phyloP scores from a whole-genome alignment of 192 early-diverging fungal genomes.

The Coemansia sp. region DNA sequence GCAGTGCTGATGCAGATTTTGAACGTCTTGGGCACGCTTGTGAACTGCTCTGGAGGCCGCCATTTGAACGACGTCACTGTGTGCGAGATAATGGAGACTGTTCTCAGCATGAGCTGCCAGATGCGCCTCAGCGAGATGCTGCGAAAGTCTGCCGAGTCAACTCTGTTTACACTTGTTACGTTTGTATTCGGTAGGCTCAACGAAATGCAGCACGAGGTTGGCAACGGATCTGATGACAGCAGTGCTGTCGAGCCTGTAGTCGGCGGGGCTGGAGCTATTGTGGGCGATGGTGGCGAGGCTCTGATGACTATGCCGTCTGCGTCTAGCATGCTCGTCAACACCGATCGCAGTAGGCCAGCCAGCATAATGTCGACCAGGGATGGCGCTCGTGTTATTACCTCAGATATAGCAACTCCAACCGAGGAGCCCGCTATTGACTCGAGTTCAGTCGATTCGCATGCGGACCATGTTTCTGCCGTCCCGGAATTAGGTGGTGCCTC shows the following conservation, averaged over 20 bases:
- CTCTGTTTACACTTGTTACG: slow-evolving; percentile 50
- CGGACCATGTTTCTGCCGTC: neutral
- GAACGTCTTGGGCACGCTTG: slow-evolving; percentile 73
- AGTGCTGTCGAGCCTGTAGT: neutral
- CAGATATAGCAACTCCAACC: neutral
- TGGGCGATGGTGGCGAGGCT: neutral
- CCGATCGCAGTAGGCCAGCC: slow-evolving; percentile 17
- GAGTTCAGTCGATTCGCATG: neutral
- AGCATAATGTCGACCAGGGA: slow-evolving; percentile 6
- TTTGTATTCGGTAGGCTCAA: slow-evolving; percentile 51
- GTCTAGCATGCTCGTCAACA: slow-evolving; percentile 41
- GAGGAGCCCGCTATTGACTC: neutral
- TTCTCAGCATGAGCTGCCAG: slow-evolving; percentile 97
- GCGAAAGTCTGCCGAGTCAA: slow-evolving; percentile 52
- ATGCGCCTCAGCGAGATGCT: slow-evolving; percentile 75
- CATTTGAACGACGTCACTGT: slow-evolving; percentile 87
- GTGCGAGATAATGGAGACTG: slow-evolving; percentile 98
- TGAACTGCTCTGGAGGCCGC: slow-evolving; percentile 71
- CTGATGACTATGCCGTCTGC: slow-evolving; percentile 35
- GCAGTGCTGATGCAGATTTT: slow-evolving; percentile 91
- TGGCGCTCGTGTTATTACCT: neutral
- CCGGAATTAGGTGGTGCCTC: neutral
- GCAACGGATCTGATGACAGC: neutral
- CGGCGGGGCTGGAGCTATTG: neutral
- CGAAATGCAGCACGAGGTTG: slow-evolving; percentile 18